Evolutionary conservation across 2,329 filamentous ascomycete genomes (phyloP).

Genomic region (Diaporthe sp.): DNA sequence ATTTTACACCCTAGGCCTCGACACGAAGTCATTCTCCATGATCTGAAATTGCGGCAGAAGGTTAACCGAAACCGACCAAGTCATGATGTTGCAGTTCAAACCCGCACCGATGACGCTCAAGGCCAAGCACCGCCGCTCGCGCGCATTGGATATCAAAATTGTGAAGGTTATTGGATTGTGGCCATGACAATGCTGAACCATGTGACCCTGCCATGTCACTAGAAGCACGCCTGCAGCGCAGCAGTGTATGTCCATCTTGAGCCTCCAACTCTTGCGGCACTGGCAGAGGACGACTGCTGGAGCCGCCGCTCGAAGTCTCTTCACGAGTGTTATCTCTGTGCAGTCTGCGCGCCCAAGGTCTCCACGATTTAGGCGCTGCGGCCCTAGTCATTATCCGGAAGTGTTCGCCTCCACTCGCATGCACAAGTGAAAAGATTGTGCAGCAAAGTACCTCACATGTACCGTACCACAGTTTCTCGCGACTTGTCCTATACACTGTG

Average conservation of each 20-base stretch:
- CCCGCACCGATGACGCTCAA: not conserved
- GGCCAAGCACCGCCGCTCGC: not conserved
- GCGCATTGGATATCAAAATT: not conserved
- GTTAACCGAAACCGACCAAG: not conserved
- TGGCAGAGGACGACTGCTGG: not conserved
- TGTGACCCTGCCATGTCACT: not conserved
- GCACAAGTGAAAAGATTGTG: conserved; percentile 37
- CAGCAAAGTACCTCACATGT: conserved; percentile 35
- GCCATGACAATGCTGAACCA: not conserved
- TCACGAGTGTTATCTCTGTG: conserved; percentile 26
- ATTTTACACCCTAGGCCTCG: not conserved
- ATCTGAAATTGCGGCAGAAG: conserved; percentile 3
- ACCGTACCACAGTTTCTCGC: conserved; percentile 29
- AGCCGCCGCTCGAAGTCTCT: conserved; percentile 6
- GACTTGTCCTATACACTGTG: conserved; percentile 8
- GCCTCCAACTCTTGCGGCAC: not conserved
- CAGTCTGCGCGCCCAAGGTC: conserved; percentile 14
- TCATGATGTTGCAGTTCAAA: not conserved
- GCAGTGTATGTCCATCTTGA: conserved; percentile 4
- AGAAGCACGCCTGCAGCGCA: not conserved
- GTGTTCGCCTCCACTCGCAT: conserved; percentile 37
- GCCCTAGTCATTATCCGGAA: conserved; percentile 28
- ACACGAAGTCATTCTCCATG: not conserved
- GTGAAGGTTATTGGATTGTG: conserved; percentile 4
- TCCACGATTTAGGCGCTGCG: conserved; percentile 31